Evolutionary conservation across 768 basidiomycete genomes (phyloP).

Genomic region (Lactarius vividus): DNA sequence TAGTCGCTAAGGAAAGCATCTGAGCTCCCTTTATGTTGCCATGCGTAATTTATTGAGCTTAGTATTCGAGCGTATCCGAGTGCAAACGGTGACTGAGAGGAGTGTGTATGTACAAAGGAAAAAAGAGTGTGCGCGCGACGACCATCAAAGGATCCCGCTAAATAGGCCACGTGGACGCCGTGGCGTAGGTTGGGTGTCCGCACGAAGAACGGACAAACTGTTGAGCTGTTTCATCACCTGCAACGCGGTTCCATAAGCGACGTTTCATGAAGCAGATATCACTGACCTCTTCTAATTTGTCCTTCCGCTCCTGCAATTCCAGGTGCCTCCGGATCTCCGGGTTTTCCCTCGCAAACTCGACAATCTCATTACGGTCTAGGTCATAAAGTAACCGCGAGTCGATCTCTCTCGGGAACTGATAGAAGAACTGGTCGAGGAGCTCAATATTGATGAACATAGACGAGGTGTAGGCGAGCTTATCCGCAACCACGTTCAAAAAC

Average conservation of each 20-base stretch:
- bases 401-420: conserved; percentile 98
- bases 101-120: neutral
- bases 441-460: conserved; percentile 99
- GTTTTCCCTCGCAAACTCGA: conserved; percentile 93
- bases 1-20: neutral
- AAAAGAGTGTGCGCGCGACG: neutral
- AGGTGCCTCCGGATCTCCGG: conserved; percentile 83
- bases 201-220: conserved; percentile 81
- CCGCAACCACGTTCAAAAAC: conserved; percentile 94
- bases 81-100: conserved; percentile 8
- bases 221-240: conserved; percentile 97
- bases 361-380: conserved; percentile 85
- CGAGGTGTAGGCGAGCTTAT: conserved; percentile 93
- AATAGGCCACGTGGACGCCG: conserved; percentile 79
- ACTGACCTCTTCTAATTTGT: conserved; percentile 89
- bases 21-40: neutral
- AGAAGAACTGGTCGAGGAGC: conserved; percentile 97
- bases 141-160: conserved; percentile 61
- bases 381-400: conserved; percentile 92
- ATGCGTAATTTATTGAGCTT: conserved; percentile 16
- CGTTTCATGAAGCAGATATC: neutral
- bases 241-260: neutral
- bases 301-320: conserved; percentile 94
- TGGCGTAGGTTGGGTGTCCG: conserved; percentile 72
- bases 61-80: neutral